A percentile compares a stretch with the other conserved stretches of the same genome.
Conservation (phyloP, 2,329 filamentous ascomycete genomes). For the Penicillium digitatum region DNA sequence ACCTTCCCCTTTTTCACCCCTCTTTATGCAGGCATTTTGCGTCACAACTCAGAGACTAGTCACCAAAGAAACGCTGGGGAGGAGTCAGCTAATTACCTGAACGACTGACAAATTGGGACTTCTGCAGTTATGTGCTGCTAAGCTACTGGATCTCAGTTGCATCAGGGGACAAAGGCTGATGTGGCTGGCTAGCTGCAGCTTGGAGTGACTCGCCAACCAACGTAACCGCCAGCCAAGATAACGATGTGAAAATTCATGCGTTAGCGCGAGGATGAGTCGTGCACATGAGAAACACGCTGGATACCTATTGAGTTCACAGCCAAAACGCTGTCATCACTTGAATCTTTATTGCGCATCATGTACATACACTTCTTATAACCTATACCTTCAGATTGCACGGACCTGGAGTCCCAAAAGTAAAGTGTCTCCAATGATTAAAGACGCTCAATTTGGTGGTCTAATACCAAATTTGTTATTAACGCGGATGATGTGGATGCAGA, state of each 20-base stretch:
- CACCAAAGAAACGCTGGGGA: too few relatives aligned
- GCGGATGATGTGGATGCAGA: too few relatives aligned
- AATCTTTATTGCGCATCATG: background rate
- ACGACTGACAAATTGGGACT: too few relatives aligned
- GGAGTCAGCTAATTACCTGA: too few relatives aligned
- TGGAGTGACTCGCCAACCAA: background rate
- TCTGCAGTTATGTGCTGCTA: background rate
- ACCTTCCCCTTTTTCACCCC: too few relatives aligned
- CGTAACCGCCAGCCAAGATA: background rate
- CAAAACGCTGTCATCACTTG: background rate
- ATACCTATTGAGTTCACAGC: background rate
- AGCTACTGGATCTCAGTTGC: background rate
- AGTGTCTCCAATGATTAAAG: background rate
- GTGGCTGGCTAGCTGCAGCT: background rate
- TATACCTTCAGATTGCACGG: background rate
- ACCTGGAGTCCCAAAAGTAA: background rate
- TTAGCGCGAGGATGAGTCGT: background rate
- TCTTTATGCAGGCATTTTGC: too few relatives aligned
- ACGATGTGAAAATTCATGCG: background rate
- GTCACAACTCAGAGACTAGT: too few relatives aligned
- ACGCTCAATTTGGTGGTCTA: background rate
- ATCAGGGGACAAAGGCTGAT: background rate
- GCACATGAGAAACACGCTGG: background rate
- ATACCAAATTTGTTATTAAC: too few relatives aligned
- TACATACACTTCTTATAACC: background rate